Evolutionary conservation across 768 basidiomycete species (phyloP).

Genomic region (Thelephora ganbajun): DNA sequence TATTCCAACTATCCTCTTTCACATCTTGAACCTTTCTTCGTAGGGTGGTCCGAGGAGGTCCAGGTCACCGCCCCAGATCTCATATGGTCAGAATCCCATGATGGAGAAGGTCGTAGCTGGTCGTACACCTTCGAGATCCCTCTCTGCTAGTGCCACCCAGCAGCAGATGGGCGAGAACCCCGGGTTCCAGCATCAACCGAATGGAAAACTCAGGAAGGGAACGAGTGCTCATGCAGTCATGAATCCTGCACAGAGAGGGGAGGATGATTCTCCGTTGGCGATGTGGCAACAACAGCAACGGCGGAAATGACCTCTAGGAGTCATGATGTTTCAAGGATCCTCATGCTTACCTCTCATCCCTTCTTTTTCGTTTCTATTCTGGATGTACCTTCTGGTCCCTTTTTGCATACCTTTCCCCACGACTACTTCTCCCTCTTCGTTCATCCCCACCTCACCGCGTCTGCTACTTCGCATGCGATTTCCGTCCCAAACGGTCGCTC

Average conservation of each 20-base stretch:
- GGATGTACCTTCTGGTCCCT: no score
- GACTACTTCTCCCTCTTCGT: no score
- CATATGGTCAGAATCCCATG: no score
- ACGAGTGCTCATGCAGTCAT: constrained; percentile 48
- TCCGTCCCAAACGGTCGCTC: no score
- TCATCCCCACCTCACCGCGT: no score
- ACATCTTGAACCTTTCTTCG: no score
- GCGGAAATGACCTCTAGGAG: constrained; percentile 27
- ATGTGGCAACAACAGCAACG: constrained; percentile 62
- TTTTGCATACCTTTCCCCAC: no score
- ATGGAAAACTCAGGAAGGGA: constrained; percentile 51
- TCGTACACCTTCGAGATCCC: constrained; percentile 37
- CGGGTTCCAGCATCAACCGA: constrained; percentile 20
- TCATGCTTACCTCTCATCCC: neutral
- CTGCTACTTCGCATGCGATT: no score
- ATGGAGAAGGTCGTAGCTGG: no score
- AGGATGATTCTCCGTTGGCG: constrained; percentile 72
- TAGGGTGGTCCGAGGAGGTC: constrained; percentile 14
- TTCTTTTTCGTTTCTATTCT: neutral
- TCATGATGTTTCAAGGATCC: neutral
- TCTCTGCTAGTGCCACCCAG: constrained; percentile 49
- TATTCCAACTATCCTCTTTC: constrained; percentile 10
- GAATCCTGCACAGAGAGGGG: constrained; percentile 33
- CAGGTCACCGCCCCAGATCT: constrained; percentile 18
- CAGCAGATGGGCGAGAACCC: no score